phyloP scores from a whole-genome alignment of 2,329 filamentous ascomycete species.

The Stenocarpella maydis region DNA sequence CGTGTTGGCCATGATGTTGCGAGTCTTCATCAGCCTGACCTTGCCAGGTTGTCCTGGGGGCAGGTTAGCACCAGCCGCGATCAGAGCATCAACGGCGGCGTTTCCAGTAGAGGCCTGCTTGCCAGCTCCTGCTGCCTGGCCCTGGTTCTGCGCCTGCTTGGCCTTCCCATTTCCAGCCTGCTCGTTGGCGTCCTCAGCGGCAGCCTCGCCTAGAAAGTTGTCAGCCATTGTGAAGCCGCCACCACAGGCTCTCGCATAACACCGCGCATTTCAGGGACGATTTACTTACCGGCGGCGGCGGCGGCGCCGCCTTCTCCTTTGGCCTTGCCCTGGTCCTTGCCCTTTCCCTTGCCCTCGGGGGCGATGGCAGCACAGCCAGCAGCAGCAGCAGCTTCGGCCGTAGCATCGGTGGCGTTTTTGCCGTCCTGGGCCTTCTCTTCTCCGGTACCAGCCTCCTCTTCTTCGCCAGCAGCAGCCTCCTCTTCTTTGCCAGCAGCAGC shows the following conservation, averaged over 20 bases:
- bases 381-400: not conserved
- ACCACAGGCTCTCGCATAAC: no score
- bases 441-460: not conserved
- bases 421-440: not conserved
- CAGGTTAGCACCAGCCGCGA: conserved; percentile 3
- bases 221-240: not conserved
- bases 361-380: not conserved
- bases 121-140: not conserved
- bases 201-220: not conserved
- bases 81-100: conserved; percentile 8
- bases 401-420: no score
- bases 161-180: not conserved
- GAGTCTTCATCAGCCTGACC: conserved; percentile 12
- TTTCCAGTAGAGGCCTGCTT: not conserved
- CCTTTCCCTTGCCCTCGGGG: not conserved
- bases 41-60: conserved; percentile 2
- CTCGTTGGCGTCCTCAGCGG: not conserved
- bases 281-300: not conserved
- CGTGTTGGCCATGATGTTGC: conserved; percentile 12
- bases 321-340: not conserved
- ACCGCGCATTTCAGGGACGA: not conserved
- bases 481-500: not conserved
- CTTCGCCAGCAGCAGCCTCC: not conserved
- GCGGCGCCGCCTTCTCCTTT: not conserved
- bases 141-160: not conserved